Base-by-base conservation (phyloP, 768 basidiomycete species). In the Trametes cubensis region DNA sequence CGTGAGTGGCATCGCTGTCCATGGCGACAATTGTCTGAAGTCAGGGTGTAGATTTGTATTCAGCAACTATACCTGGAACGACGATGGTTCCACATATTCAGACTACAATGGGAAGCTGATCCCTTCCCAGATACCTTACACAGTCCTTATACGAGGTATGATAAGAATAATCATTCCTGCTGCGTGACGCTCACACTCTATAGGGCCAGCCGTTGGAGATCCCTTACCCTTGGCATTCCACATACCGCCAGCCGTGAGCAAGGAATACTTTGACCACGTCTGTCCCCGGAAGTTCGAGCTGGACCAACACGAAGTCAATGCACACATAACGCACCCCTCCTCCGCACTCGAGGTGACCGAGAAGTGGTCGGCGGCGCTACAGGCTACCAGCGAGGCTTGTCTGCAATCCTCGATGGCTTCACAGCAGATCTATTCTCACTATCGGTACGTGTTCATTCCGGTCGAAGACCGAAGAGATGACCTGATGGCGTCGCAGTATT, bases 61-160 rank as follows among this genome's bases (percentile, higher is more conserved):
- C 17, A 52, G 11, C 26, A 63, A 63, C 40, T 63, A 53, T 14
- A 63, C 62, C 0, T 63, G 62, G 62, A 58, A 48, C 18, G 58
- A 58, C 20, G 53, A 63, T 28, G 62, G 62, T 2, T 63, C 62
- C 2, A 5, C 39, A 15, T 58, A 53, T 25, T 41, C 62, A 14
- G 8, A 20, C 18, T 63, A 54, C 18, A 48, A 63, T 17, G 55
- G 48, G 38, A 53, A 44, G 11, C 28, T 14, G 15, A 59, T 63
- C 14, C 62, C 62, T 6, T 63, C 62, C 3, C 56, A 59, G 28
- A 63, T 63, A 34, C 62, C 62, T 1, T 58, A 58, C 45, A 40
- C 62, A 2, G 57, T 45, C 3, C 39, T 63, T 8, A 55, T 63
- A 13, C 51, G 45, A 55, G 62, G 62, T 62, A 46, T 28, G 74